phyloP scores from a whole-genome alignment of 176 grass and related monocot species.

The Themeda triandra region DNA sequence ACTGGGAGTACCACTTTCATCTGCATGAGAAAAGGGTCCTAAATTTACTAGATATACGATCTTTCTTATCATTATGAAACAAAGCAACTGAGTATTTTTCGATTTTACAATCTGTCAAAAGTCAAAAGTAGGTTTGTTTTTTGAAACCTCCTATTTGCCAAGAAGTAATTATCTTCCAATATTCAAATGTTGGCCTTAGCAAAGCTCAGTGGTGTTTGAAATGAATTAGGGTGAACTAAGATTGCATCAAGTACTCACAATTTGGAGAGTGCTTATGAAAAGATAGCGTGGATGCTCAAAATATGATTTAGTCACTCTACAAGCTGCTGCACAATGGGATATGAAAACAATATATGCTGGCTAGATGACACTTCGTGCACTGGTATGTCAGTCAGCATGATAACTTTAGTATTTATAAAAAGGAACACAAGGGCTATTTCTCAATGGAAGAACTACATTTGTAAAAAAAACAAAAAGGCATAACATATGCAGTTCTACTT shows the following conservation, averaged over 20 bases:
- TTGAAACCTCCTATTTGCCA: background rate
- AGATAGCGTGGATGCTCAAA: background rate
- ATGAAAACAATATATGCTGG: background rate
- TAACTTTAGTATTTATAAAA: background rate
- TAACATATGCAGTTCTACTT: background rate
- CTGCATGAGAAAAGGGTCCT: background rate
- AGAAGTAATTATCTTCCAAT: background rate
- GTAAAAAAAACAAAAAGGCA: background rate
- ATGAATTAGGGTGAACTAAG: constrained; percentile 7
- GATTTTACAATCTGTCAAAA: background rate
- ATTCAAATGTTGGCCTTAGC: background rate
- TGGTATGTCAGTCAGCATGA: background rate
- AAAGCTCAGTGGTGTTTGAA: background rate
- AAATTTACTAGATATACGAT: background rate
- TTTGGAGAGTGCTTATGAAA: background rate
- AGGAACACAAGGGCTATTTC: background rate
- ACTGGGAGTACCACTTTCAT: background rate
- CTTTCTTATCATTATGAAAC: background rate
- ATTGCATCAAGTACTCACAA: background rate
- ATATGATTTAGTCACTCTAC: background rate
- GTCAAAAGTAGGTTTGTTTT: background rate
- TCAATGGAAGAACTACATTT: background rate
- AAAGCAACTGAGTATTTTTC: background rate
- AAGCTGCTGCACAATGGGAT: background rate
- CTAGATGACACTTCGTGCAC: background rate